Evolutionary conservation across 768 basidiomycete species (phyloP).

Genomic region (Rhizopogon salebrosus): DNA sequence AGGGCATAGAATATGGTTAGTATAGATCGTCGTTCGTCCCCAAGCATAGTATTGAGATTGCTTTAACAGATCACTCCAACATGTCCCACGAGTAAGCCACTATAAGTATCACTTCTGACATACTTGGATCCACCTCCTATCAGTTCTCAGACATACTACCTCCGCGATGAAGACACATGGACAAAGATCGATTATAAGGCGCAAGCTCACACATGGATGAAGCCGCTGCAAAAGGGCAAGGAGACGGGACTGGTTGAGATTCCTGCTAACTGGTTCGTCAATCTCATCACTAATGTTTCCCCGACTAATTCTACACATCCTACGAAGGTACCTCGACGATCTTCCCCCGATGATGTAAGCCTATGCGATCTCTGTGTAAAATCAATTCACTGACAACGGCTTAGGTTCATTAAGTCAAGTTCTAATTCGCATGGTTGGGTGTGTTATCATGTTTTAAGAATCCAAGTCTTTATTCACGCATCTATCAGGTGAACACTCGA

Average conservation of each 20-base stretch:
- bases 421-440: constrained; percentile 74
- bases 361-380: neutral
- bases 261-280: constrained; percentile 60
- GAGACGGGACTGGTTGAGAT: constrained; percentile 60
- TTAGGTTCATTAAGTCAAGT: constrained; percentile 64
- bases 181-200: constrained; percentile 64
- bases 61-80: constrained; percentile 47
- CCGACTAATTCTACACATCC: neutral
- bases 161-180: constrained; percentile 67
- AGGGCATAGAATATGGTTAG: constrained; percentile 70
- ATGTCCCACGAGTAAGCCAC: constrained; percentile 45
- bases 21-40: constrained; percentile 3
- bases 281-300: neutral
- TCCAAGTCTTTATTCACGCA: neutral
- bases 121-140: neutral
- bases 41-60: constrained; percentile 7
- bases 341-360: constrained; percentile 68
- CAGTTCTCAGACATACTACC: constrained; percentile 61
- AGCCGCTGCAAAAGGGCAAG: constrained; percentile 59
- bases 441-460: constrained; percentile 1
- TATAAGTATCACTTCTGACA: neutral
- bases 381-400: neutral
- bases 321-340: constrained; percentile 59
- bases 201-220: constrained; percentile 67
- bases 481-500: constrained; percentile 49